Evolutionary conservation across 192 early-diverging fungal genomes (phyloP).

Genomic region (Coemansia sp.): DNA sequence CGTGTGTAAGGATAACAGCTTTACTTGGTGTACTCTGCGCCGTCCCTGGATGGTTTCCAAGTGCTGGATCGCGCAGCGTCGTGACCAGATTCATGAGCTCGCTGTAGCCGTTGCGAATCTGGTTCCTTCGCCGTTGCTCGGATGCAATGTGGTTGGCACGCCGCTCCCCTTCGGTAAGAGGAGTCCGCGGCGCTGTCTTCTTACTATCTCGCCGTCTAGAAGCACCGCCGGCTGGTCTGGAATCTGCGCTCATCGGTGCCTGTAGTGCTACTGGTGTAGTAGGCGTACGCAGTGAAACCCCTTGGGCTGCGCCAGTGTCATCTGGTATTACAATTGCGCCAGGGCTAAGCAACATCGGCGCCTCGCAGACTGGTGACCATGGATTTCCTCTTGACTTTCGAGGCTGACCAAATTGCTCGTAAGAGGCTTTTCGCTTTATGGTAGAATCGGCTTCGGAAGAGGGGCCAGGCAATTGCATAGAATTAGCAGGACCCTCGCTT

Average conservation of each 20-base stretch:
- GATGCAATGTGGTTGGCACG: constrained; percentile 93
- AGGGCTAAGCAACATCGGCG: not conserved
- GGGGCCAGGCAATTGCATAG: constrained; percentile 14
- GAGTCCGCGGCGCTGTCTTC: constrained; percentile 46
- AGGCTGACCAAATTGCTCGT: constrained; percentile 39
- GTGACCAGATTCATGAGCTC: constrained; percentile 85
- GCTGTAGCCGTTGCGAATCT: constrained; percentile 88
- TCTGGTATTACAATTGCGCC: not conserved
- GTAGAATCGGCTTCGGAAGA: constrained; percentile 43
- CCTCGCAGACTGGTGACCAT: constrained; percentile 37
- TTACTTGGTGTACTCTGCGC: constrained; percentile 79
- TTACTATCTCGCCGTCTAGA: constrained; percentile 35
- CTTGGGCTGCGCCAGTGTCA: not conserved
- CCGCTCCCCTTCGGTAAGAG: constrained; percentile 88
- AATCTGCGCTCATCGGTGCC: not conserved
- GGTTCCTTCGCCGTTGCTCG: constrained; percentile 88
- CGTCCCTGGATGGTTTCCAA: constrained; percentile 53
- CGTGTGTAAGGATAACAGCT: constrained; percentile 80
- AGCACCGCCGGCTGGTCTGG: not conserved
- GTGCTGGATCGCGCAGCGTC: constrained; percentile 56
- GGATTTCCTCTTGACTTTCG: constrained; percentile 34
- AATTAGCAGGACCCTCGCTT: not conserved
- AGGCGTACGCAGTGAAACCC: constrained; percentile 7
- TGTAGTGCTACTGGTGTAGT: not conserved
- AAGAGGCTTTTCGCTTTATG: constrained; percentile 47